Evolutionary conservation across 495 filamentous ascomycete species (phyloP).

Genomic region (Choiromyces venosus): DNA sequence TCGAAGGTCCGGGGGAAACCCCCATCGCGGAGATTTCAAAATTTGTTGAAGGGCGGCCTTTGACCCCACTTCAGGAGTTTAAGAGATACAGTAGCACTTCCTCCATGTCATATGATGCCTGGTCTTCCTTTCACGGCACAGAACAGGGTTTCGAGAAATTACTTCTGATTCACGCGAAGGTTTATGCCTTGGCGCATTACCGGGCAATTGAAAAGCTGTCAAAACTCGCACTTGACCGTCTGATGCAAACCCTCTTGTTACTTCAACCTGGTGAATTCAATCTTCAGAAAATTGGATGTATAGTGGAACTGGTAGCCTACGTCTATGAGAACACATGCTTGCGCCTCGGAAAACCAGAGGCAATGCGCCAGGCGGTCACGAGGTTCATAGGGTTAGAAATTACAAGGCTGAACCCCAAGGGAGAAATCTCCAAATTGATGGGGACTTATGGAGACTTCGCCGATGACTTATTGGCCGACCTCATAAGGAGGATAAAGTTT

Average conservation of each 20-base stretch:
- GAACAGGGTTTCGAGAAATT: neutral
- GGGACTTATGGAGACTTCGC: constrained; percentile 5
- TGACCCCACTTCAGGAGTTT: neutral
- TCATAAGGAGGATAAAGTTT: constrained; percentile 8
- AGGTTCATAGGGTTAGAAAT: constrained; percentile 12
- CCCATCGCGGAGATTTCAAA: neutral
- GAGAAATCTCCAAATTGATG: neutral
- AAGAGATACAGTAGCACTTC: neutral
- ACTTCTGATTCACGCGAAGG: constrained; percentile 13
- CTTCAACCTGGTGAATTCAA: neutral
- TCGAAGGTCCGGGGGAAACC: neutral
- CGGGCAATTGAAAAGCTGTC: neutral
- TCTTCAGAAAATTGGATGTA: neutral
- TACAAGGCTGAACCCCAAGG: neutral
- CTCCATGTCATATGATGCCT: neutral
- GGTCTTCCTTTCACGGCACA: neutral
- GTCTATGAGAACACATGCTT: constrained; percentile 14
- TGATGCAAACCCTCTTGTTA: neutral
- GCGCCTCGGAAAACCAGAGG: neutral
- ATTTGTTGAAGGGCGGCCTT: neutral
- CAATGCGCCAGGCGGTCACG: constrained; percentile 7
- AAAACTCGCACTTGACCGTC: constrained; percentile 4
- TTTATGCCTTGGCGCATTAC: constrained; percentile 18
- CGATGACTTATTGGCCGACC: constrained; percentile 7
- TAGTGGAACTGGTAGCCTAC: constrained; percentile 4